Conservation (phyloP, 345 rosid species). For the Salix dunnii region DNA sequence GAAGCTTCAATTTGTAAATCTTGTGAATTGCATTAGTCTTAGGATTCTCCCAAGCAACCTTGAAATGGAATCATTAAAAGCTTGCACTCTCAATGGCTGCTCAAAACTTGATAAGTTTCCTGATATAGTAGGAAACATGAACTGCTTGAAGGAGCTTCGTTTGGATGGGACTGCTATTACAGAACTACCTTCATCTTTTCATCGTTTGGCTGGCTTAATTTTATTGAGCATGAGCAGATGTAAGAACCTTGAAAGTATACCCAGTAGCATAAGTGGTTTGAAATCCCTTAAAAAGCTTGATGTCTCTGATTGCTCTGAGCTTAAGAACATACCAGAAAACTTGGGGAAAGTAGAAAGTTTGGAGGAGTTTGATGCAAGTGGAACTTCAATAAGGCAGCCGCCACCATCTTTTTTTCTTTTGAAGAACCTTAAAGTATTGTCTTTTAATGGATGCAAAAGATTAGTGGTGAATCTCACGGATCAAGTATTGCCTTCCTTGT, state of each 20-base stretch:
- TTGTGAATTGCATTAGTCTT: constrained; percentile 29
- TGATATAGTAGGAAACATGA: constrained; percentile 18
- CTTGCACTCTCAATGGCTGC: constrained; percentile 22
- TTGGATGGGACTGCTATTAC: constrained; percentile 26
- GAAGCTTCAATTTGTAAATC: constrained; percentile 14
- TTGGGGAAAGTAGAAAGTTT: constrained; percentile 10
- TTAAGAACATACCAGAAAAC: constrained; percentile 13
- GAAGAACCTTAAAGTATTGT: constrained; percentile 12
- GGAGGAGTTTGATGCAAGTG: constrained; percentile 22
- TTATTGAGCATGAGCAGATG: constrained; percentile 17
- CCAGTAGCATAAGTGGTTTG: constrained; percentile 14
- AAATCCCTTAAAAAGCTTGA: constrained; percentile 19
- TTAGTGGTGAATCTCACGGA: too few relatives aligned
- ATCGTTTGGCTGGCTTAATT: constrained; percentile 16
- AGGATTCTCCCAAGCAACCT: constrained; percentile 24
- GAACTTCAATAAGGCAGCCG: constrained; percentile 6
- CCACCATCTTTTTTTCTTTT: not conserved
- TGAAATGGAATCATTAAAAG: constrained; percentile 20
- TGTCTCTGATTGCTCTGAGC: constrained; percentile 20
- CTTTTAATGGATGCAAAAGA: constrained; percentile 5
- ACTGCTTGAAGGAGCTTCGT: constrained; percentile 14
- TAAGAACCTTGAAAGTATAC: constrained; percentile 26
- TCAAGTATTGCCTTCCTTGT: too few relatives aligned
- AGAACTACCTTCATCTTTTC: constrained; percentile 24
- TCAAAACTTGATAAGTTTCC: constrained; percentile 31